Evolutionary conservation across 2,329 filamentous ascomycete species (phyloP), one percentile per base, ranked within the genome.

Genomic region (Fusarium abutilonis): DNA sequence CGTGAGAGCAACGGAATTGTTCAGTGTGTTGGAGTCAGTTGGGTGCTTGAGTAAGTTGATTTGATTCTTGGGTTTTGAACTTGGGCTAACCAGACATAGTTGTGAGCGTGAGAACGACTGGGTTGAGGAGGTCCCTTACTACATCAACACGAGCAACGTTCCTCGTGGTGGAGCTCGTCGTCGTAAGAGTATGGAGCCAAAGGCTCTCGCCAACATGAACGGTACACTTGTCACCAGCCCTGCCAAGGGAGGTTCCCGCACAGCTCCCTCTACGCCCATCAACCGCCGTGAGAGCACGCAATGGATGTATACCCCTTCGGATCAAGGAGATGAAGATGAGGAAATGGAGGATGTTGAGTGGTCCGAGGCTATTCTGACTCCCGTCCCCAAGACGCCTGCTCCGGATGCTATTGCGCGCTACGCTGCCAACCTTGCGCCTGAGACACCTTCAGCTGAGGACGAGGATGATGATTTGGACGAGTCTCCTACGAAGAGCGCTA

Each of bases 21-120:
- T 34, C 88, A 91, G 67, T 96, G 92, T 76, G 92, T 97, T 52
- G 92, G 92, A 45, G 90, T 96, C 42, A 88, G 88, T 64, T 97
- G 92, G 92, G 90, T 95, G 51, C 83, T 96, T 62, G 92, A 96
- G 89, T 92, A 85, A 84, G 89, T 85, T 39, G 5, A 21, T 13
- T 28, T 14, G 6, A 23, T 42, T 32, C 11, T 8, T 13, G 4
- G 9, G 10, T 9, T 6, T 1, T 45, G n/a, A 41, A 5, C 32
- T n/a, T 59, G 3, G 17, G 63, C 72, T 78, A 70, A 79, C 66
- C 13, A 11, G 4, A 6, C 6, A 17, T 53, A 91, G 89, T 67
- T 94, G 91, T 68, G 90, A 94, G 74, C 82, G 89, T 13, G 86
- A 91, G 70, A 90, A 90, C 62, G 80, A 86, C 72, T 93, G 91